Evolutionary conservation across 345 rosid species (phyloP).

Genomic region (Eucalyptus regnans): DNA sequence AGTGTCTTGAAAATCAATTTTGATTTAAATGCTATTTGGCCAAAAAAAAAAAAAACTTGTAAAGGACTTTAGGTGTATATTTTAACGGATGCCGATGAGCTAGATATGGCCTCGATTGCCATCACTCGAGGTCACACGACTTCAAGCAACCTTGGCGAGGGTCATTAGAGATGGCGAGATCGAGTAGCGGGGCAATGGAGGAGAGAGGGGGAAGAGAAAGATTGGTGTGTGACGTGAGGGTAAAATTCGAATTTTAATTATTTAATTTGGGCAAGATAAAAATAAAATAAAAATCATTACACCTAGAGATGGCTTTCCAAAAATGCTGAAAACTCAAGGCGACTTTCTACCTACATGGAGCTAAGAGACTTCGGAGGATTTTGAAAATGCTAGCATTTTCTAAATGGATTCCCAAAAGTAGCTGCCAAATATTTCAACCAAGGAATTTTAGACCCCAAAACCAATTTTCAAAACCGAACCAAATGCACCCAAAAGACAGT

Average conservation of each 20-base stretch:
- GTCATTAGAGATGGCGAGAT: rapidly evolving
- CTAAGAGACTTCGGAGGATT: background rate
- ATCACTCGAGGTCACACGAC: background rate
- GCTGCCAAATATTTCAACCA: background rate
- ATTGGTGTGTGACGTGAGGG: background rate
- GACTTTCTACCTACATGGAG: background rate
- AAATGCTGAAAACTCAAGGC: background rate
- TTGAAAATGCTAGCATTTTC: background rate
- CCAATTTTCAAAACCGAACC: background rate
- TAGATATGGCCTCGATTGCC: rapidly evolving
- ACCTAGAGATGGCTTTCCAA: background rate
- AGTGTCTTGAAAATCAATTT: background rate
- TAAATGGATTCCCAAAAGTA: background rate
- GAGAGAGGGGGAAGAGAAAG: background rate
- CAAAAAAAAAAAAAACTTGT: no score
- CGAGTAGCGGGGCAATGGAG: rapidly evolving
- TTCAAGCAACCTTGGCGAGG: background rate
- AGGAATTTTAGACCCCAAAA: background rate
- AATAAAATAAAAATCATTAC: background rate
- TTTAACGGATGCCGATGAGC: background rate
- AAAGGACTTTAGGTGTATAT: no score
- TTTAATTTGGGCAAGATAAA: background rate
- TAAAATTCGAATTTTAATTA: no score
- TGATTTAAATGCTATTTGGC: background rate
- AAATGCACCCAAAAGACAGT: background rate